A percentile compares a stretch with the other conserved stretches of the same genome.
phyloP scores from a whole-genome alignment of 768 basidiomycete species.

The Russula sp. region DNA sequence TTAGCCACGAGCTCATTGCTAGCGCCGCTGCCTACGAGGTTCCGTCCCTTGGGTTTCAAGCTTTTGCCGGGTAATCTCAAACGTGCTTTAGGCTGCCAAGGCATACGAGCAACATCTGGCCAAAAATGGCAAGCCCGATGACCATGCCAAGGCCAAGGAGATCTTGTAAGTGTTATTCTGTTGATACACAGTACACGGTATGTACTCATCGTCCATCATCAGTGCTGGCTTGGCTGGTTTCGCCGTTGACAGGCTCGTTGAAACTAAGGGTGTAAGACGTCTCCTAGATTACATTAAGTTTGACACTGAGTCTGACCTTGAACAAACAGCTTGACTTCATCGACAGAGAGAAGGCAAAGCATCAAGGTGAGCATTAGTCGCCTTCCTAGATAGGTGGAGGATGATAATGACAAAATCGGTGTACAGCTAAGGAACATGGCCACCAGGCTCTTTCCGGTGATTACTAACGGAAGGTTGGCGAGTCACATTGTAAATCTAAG shows the following conservation, averaged over 20 bases:
- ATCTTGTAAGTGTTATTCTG: conserved; percentile 33
- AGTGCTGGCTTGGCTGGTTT: conserved; percentile 53
- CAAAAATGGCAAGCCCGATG: conserved; percentile 42
- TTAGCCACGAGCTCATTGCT: conserved; percentile 64
- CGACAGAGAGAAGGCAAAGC: conserved; percentile 41
- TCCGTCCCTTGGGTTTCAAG: background rate
- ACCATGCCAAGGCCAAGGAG: conserved; percentile 55
- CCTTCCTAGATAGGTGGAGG: background rate
- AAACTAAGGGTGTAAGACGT: conserved; percentile 50
- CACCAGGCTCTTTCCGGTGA: background rate
- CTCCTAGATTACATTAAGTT: background rate
- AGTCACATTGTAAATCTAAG: background rate
- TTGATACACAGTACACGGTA: background rate
- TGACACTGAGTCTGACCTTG: background rate
- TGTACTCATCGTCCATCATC: conserved; percentile 22
- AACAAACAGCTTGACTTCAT: conserved; percentile 38
- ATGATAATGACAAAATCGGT: background rate
- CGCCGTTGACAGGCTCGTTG: conserved; percentile 47
- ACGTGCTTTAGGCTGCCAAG: conserved; percentile 48
- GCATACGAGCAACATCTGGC: conserved; percentile 51
- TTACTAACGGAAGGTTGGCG: background rate
- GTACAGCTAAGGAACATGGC: background rate
- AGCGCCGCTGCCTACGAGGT: conserved; percentile 64
- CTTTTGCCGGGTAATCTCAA: background rate
- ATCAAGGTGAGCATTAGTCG: conserved; percentile 28